Evolutionary conservation across 306 rosid species (phyloP).

Genomic region (Quercus gilva): DNA sequence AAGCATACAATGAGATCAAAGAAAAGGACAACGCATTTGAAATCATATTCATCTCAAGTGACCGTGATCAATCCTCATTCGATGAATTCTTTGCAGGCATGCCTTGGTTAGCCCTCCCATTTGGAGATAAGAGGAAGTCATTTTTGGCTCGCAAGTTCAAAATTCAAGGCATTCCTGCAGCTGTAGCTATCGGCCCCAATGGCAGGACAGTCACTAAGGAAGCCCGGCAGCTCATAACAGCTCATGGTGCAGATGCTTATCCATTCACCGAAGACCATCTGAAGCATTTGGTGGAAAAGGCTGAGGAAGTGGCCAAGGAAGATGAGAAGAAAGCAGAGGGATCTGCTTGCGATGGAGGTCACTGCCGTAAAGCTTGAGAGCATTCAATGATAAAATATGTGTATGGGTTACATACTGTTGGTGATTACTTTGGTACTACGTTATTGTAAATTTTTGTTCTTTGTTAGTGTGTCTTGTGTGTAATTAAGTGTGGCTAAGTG

Average conservation of each 20-base stretch:
- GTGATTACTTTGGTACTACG: neutral
- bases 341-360: conserved; percentile 38
- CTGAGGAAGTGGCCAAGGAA: conserved; percentile 27
- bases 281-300: conserved; percentile 30
- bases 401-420: neutral
- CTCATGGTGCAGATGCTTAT: conserved; percentile 42
- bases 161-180: conserved; percentile 36
- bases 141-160: conserved; percentile 29
- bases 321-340: conserved; percentile 24
- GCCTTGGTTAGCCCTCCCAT: conserved; percentile 58
- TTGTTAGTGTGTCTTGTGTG: neutral
- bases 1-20: conserved; percentile 31
- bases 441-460: neutral
- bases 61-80: conserved; percentile 33
- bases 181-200: conserved; percentile 29
- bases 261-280: conserved; percentile 42
- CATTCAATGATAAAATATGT: neutral
- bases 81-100: conserved; percentile 27
- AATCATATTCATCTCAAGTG: conserved; percentile 43
- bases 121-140: conserved; percentile 38
- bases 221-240: conserved; percentile 24
- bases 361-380: conserved; percentile 36
- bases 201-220: conserved; percentile 29
- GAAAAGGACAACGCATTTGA: conserved; percentile 28
- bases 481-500: too few species aligned